Evolutionary conservation across 2,329 filamentous ascomycete species (phyloP), one percentile per base, ranked within the genome.

Genomic region (Metarhizium anisopliae): DNA sequence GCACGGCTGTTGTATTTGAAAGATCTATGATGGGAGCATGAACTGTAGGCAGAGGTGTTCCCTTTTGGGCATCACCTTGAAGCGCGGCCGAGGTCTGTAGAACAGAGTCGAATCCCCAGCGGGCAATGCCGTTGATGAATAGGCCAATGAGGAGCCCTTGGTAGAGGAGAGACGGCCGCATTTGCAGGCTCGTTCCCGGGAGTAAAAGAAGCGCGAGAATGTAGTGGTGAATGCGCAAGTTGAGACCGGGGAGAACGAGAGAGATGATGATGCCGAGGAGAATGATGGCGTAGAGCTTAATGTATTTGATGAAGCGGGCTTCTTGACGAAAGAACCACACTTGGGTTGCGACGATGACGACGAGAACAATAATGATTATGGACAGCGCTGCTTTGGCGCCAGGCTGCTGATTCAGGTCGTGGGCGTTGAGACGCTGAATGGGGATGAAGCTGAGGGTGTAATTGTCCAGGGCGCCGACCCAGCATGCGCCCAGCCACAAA

Each of bases 371-470:
- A 42, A 96, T 76, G 58, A 99, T 87, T 56, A 89, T 79, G 49
- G 89, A 82, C 51, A 99, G 74, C 0, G 94, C 93, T 1, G 89
- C 80, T 55, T 90, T 86, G 0, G 93, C 94, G 7, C 94, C 94
- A 0, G 94, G 93, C 66, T 99, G 91, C 62, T 91, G 86, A 51
- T 87, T 75, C 47, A 99, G 83, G 66, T 99, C 94, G 67, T 95
- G 90, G 0, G 86, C 84, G 8, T 89, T 97, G n/a, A 99, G 79
- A 2, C 94, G 86, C 69, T 91, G 84, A 61, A 99, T 94, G 0
- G 94, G 94, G 59, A 99, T 96, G 72, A 89, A 87, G 64, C 90
- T 88, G 65, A 99, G 90, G 0, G 94, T 97, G 71, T 96, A 95
- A 72, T 97, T 97, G 66, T 93, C 93, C 61, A 99, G 73, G 1